Evolutionary conservation across 345 rosid genomes (phyloP), one percentile per base, ranked within the genome.

Genomic region (Salix koriyanagi): DNA sequence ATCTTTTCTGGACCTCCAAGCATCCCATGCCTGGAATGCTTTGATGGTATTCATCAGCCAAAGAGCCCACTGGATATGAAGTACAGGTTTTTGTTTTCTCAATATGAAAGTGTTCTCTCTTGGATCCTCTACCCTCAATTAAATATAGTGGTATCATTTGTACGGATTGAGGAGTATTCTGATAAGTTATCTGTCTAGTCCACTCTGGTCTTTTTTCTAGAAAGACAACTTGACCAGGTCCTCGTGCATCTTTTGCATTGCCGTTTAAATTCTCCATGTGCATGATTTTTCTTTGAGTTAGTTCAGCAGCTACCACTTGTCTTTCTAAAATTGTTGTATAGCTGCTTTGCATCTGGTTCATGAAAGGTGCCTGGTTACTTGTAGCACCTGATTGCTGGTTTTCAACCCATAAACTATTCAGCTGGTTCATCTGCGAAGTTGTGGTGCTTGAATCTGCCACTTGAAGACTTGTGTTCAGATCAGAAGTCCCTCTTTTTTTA

Each of bases 61-160:
- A 56, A 7, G 69, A 66, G 70, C 44, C 77, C 28, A 54, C 71
- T 75, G 81, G 67, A 79, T 78, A 74, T 61, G 72, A 37, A 9
- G 41, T 82, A 68, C 60, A 32, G 13, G 71, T 77, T 60, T 75
- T 82, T 74, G 42, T 80, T 75, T 84, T 81, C 82, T 83, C 84
- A 69, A 68, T 71, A 41, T 72, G 84, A 75, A 62, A 54, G 65
- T 83, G 76, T 65, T 69, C 84, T 88, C 91, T 84, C 85, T 88
- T 87, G 75, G 82, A 80, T 42, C 88, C 85, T 46, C 79, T 83
- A 69, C 77, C 84, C 80, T 80, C 88, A 69, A 39, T 75, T 30
- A 16, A 75, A 61, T 82, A 73, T 69, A 84, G 44, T 60, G 77
- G 34, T 68, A 66, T 30, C 68, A 26, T 64, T 74, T 84, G 74